Evolutionary conservation across 176 grass and related monocot genomes (phyloP).

Genomic region (Aegilops longissima): DNA sequence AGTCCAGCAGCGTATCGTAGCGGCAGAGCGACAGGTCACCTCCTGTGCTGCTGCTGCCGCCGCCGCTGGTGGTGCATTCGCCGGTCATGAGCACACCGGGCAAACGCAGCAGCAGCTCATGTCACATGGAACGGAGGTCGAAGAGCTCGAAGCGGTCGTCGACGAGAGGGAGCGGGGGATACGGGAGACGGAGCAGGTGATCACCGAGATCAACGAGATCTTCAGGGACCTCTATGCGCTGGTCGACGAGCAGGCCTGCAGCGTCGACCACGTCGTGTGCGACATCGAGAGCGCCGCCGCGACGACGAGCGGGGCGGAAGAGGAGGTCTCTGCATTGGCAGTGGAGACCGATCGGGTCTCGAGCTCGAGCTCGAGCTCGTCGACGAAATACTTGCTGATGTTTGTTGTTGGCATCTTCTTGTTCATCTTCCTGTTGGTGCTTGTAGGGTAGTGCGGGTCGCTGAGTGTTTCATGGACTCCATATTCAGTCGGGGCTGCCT

Average conservation of each 20-base stretch:
- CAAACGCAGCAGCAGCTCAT: conserved; percentile 24
- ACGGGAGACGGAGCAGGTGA: conserved; percentile 53
- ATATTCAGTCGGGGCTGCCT: not conserved
- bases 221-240: conserved; percentile 46
- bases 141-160: conserved; percentile 29
- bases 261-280: conserved; percentile 39
- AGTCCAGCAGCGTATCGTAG: conserved; percentile 34
- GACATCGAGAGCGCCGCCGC: conserved; percentile 31
- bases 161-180: conserved; percentile 66
- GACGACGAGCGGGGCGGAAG: conserved; percentile 35
- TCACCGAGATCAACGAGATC: conserved; percentile 60
- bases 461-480: not conserved
- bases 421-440: conserved; percentile 44
- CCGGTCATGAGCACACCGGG: not conserved
- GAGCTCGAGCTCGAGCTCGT: conserved; percentile 42
- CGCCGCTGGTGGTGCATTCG: not conserved
- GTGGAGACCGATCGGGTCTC: conserved; percentile 27
- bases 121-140: conserved; percentile 28
- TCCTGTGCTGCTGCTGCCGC: not conserved
- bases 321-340: conserved; percentile 27
- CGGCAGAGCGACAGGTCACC: conserved; percentile 35
- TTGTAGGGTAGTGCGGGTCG: not conserved
- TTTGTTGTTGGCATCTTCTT: conserved; percentile 47
- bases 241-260: conserved; percentile 38
- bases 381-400: conserved; percentile 47